These are phyloP conservation scores for Bryoerythrophyllum caledonicum DNA, from an alignment of 225 moss, liverwort and hornwort species.

Conservation along the genomic window DNA sequence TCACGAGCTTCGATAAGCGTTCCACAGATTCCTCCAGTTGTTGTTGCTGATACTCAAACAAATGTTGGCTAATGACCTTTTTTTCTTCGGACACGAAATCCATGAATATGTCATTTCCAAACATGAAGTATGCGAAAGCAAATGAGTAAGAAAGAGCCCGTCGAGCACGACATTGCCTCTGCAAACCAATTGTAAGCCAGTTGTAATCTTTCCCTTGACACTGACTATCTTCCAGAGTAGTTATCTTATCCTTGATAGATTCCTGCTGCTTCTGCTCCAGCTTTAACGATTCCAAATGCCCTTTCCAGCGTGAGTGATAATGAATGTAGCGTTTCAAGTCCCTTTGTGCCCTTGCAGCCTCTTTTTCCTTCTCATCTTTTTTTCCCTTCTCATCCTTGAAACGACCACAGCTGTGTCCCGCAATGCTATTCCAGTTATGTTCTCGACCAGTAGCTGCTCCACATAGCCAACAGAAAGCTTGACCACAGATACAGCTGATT, in stretches of 20 bases:
- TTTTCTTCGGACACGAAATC: constrained; percentile 87
- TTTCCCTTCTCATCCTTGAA: constrained; percentile 98
- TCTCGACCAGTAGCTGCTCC: constrained; percentile 95
- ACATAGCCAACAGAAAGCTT: constrained; percentile 96
- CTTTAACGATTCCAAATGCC: constrained; percentile 94
- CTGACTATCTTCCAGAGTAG: constrained; percentile 80
- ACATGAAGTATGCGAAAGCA: constrained; percentile 95
- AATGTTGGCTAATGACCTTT: constrained; percentile 88
- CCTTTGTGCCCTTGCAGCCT: constrained; percentile 91
- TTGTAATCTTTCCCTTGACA: constrained; percentile 91
- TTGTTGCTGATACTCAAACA: constrained; percentile 98
- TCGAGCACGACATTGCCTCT: constrained; percentile 86
- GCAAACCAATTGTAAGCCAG: constrained; percentile 93
- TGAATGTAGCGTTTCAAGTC: constrained; percentile 97
- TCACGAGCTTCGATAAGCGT: constrained; percentile 88
- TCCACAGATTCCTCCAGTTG: constrained; percentile 96
- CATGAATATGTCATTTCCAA: constrained; percentile 96
- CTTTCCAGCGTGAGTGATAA: constrained; percentile 98
- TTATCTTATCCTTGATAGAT: constrained; percentile 69
- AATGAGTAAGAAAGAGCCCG: constrained; percentile 93
- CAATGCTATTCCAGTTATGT: constrained; percentile 98
- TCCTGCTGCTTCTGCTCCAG: constrained; percentile 91
- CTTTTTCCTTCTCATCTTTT: no score
- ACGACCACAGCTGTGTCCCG: constrained; percentile 95
- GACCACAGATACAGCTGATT: constrained; percentile 92